A percentile compares a stretch with the other conserved stretches of the same genome.
Conservation (phyloP, 306 rosid species). For the Rosa persica region DNA sequence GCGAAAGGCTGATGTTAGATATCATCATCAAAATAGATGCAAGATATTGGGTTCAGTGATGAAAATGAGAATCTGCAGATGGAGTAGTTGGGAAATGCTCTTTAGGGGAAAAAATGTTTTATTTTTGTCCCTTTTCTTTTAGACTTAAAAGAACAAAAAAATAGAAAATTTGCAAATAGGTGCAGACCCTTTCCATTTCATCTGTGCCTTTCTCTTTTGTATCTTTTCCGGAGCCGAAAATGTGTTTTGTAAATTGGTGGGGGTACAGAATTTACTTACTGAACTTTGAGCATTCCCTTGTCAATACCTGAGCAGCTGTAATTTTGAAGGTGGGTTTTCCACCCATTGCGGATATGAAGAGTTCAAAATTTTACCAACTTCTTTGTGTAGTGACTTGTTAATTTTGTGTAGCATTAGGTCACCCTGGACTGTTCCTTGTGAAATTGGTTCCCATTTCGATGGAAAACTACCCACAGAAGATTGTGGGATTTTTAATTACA, state of each 20-base stretch:
- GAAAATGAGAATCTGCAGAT: slow-evolving; percentile 37
- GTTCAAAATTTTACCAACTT: slow-evolving; percentile 33
- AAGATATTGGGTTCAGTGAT: slow-evolving; percentile 41
- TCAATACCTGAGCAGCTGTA: slow-evolving; percentile 53
- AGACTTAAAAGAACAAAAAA: slow-evolving; percentile 39
- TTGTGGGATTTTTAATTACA: neutral
- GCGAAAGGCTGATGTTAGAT: slow-evolving; percentile 30
- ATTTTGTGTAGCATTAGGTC: neutral
- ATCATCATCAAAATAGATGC: slow-evolving; percentile 42
- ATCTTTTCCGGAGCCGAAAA: slow-evolving; percentile 32
- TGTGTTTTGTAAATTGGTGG: slow-evolving; percentile 74
- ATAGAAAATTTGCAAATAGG: slow-evolving; percentile 60
- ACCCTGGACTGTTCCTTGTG: neutral
- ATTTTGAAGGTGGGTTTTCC: slow-evolving; percentile 67
- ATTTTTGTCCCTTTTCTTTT: slow-evolving; percentile 21
- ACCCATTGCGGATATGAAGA: slow-evolving; percentile 52
- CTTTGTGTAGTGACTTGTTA: slow-evolving; percentile 1
- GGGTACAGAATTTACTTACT: slow-evolving; percentile 57
- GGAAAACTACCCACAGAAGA: neutral
- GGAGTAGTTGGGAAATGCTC: slow-evolving; percentile 48
- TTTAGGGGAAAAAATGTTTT: slow-evolving; percentile 33
- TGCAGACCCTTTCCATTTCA: slow-evolving; percentile 42
- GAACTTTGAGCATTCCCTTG: slow-evolving; percentile 50
- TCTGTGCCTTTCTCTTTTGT: slow-evolving; percentile 34
- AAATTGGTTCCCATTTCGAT: neutral